Conservation (phyloP, 2,329 filamentous ascomycete genomes). For the Fusarium praegraminearum region DNA sequence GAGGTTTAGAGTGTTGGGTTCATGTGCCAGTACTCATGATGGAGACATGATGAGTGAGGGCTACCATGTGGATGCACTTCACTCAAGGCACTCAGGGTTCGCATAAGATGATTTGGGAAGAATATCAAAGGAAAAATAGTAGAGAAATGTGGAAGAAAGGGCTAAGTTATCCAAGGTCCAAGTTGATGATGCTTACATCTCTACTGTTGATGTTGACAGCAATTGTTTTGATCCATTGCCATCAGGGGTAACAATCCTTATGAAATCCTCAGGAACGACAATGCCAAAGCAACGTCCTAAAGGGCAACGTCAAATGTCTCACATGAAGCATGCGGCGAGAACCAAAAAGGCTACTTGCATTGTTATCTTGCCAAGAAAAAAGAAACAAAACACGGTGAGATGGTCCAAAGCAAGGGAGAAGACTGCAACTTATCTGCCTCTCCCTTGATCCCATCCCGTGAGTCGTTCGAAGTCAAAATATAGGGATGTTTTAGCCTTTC, state of each 20-base stretch:
- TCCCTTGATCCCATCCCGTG: constrained; percentile 2
- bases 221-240: constrained; percentile 26
- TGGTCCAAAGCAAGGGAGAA: constrained; percentile 25
- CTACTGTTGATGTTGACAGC: constrained; percentile 8
- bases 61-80: not conserved
- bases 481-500: not conserved
- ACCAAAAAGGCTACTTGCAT: constrained; percentile 7
- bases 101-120: too few species aligned
- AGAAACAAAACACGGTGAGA: not conserved
- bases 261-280: constrained; percentile 2
- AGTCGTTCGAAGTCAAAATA: constrained; percentile 9
- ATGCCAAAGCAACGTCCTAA: constrained; percentile 18
- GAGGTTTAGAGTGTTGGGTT: not conserved
- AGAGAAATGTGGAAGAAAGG: not conserved
- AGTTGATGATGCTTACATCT: constrained; percentile 17
- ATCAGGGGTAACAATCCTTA: constrained; percentile 24
- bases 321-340: not conserved
- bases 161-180: too few species aligned
- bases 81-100: too few species aligned
- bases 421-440: not conserved
- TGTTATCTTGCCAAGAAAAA: constrained; percentile 7
- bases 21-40: not conserved
- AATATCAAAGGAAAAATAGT: not conserved
- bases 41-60: not conserved
- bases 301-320: constrained; percentile 25